Conservation (phyloP, 768 basidiomycete species). For the Agaricus sinodeliciosus region DNA sequence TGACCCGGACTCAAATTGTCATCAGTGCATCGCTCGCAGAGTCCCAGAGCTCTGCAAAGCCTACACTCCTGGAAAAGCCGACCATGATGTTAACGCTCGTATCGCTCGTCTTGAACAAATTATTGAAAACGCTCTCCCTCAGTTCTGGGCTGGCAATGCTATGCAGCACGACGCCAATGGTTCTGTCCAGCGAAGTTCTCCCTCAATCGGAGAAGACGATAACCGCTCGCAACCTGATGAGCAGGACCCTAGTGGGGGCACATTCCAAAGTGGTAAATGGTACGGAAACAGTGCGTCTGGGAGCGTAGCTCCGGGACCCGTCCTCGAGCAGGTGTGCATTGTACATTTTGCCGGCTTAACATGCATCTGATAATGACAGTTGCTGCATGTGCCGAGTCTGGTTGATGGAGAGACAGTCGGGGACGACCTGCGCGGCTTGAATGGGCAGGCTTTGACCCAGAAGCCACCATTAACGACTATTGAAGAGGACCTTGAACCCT, state of each 20-base stretch:
- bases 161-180: slow-evolving; percentile 32
- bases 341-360: not conserved
- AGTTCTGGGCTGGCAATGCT: slow-evolving; percentile 38
- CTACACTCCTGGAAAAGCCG: slow-evolving; percentile 81
- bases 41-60: slow-evolving; percentile 85
- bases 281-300: slow-evolving; percentile 79
- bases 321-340: slow-evolving; percentile 64
- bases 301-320: slow-evolving; percentile 73
- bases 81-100: slow-evolving; percentile 73
- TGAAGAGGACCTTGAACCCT: slow-evolving; percentile 39
- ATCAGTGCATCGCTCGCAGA: slow-evolving; percentile 75
- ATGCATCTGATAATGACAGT: slow-evolving; percentile 11
- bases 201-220: slow-evolving; percentile 59
- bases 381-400: slow-evolving; percentile 22
- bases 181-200: slow-evolving; percentile 35
- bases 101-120: slow-evolving; percentile 76
- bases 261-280: slow-evolving; percentile 82
- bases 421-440: not conserved
- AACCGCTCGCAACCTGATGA: slow-evolving; percentile 68
- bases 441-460: slow-evolving; percentile 1
- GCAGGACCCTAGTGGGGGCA: slow-evolving; percentile 68
- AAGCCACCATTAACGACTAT: slow-evolving; percentile 21
- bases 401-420: not conserved
- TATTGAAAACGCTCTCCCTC: slow-evolving; percentile 72
- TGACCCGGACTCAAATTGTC: slow-evolving; percentile 14